phyloP scores from a whole-genome alignment of 306 rosid genomes.

The Sophora flavescens region DNA sequence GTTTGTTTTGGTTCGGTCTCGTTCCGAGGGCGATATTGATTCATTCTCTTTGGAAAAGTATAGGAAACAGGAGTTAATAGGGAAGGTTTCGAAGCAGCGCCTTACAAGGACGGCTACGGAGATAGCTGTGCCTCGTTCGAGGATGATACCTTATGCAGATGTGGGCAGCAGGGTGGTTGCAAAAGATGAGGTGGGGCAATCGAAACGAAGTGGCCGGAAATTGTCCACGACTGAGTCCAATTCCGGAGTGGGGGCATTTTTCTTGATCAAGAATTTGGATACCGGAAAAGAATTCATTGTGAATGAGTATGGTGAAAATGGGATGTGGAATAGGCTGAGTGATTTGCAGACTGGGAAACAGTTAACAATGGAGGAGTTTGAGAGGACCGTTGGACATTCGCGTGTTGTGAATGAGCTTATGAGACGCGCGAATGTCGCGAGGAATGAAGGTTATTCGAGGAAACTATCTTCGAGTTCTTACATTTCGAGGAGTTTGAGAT shows the following conservation, averaged over 20 bases:
- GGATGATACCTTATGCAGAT: constrained; percentile 4
- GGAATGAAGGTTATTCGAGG: constrained; percentile 24
- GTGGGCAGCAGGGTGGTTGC: constrained; percentile 35
- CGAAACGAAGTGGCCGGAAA: not conserved
- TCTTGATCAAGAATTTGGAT: constrained; percentile 73
- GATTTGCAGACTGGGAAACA: constrained; percentile 79
- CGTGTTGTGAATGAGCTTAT: constrained; percentile 72
- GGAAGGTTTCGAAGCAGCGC: constrained; percentile 61
- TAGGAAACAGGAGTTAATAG: constrained; percentile 56
- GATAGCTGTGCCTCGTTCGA: constrained; percentile 11
- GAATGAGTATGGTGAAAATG: constrained; percentile 62
- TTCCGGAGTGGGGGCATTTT: constrained; percentile 50
- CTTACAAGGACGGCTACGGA: constrained; percentile 59
- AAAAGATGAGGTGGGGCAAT: not conserved
- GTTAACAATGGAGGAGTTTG: constrained; percentile 79
- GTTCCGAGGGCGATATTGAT: constrained; percentile 72
- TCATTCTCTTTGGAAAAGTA: constrained; percentile 42
- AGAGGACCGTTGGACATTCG: constrained; percentile 67
- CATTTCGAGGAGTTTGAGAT: constrained; percentile 66
- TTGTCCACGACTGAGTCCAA: constrained; percentile 34
- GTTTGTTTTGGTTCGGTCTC: constrained; percentile 59
- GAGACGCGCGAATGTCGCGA: constrained; percentile 54
- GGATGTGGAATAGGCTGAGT: constrained; percentile 71
- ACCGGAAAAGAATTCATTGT: constrained; percentile 82
- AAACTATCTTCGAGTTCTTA: constrained; percentile 51